phyloP scores from a whole-genome alignment of 179 eudicot genomes.

The Spergularia azorica region DNA sequence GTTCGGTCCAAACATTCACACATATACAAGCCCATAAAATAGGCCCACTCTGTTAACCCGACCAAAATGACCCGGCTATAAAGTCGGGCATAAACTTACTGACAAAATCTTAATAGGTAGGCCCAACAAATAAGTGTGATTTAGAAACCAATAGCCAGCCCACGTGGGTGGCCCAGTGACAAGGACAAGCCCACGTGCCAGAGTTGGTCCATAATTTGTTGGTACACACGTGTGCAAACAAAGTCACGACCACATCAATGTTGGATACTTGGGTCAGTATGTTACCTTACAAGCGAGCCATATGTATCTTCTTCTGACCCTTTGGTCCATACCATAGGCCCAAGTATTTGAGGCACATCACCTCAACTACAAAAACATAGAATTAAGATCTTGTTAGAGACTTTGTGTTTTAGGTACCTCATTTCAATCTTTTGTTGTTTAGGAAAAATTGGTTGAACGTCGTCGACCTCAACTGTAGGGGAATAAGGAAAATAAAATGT shows the following conservation, averaged over 20 bases:
- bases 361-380: neutral
- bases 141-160: neutral
- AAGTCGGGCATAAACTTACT: neutral
- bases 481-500: neutral
- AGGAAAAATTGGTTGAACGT: neutral
- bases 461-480: neutral
- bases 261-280: neutral
- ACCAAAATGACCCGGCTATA: too few species aligned
- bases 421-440: neutral
- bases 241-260: neutral
- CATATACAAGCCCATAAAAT: too few species aligned
- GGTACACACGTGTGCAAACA: neutral
- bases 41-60: too few species aligned
- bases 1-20: too few species aligned
- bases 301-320: neutral
- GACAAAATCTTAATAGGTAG: neutral
- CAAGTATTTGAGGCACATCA: neutral
- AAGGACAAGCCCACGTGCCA: neutral
- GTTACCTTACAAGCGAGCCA: neutral
- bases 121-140: neutral
- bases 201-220: neutral
- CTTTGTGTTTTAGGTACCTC: too few species aligned
- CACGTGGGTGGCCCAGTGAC: slow-evolving; percentile 12
- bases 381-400: neutral
- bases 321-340: neutral